Percentiles rank a stretch among this genome's conserved stretches.
Evolutionary conservation across 768 basidiomycete species (phyloP).

Genomic region (Mycena rosella): DNA sequence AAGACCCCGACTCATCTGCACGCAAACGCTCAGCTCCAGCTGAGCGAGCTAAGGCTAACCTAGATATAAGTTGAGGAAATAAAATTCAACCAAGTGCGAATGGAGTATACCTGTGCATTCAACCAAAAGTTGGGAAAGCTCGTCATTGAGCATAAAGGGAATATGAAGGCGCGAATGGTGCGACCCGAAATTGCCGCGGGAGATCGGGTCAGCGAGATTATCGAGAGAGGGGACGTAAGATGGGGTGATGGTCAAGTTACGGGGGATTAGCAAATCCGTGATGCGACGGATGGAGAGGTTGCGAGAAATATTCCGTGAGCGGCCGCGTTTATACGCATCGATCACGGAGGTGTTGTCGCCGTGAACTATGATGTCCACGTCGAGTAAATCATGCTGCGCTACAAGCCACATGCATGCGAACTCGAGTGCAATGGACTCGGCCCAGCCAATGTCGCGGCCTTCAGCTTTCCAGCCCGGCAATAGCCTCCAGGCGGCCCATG

Average conservation of each 20-base stretch:
- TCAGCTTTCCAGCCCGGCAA: background rate
- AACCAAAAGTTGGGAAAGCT: slow-evolving; percentile 6
- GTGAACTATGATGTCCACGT: background rate
- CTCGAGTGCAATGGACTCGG: background rate
- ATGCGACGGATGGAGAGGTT: slow-evolving; percentile 15
- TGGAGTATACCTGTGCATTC: background rate
- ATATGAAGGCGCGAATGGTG: background rate
- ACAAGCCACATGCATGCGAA: background rate
- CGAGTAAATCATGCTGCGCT: background rate
- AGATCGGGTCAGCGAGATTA: slow-evolving; percentile 52
- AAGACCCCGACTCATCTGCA: slow-evolving; percentile 10
- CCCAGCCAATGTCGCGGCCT: background rate
- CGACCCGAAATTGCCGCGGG: slow-evolving; percentile 40
- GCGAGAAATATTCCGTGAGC: background rate
- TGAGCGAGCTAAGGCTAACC: slow-evolving; percentile 12
- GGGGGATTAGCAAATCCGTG: slow-evolving; percentile 24
- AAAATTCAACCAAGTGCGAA: background rate
- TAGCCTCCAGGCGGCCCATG: background rate
- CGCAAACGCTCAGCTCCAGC: slow-evolving; percentile 16
- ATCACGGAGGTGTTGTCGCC: slow-evolving; percentile 21
- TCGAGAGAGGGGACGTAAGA: slow-evolving; percentile 42
- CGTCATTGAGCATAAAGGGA: slow-evolving; percentile 32
- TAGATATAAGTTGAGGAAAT: background rate
- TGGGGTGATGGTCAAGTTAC: slow-evolving; percentile 37
- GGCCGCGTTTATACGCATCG: slow-evolving; percentile 12